Evolutionary conservation across 352 stramenopile genomes (phyloP), one percentile per base, ranked within the genome.

Genomic region (Halophytophthora batemanensis): DNA sequence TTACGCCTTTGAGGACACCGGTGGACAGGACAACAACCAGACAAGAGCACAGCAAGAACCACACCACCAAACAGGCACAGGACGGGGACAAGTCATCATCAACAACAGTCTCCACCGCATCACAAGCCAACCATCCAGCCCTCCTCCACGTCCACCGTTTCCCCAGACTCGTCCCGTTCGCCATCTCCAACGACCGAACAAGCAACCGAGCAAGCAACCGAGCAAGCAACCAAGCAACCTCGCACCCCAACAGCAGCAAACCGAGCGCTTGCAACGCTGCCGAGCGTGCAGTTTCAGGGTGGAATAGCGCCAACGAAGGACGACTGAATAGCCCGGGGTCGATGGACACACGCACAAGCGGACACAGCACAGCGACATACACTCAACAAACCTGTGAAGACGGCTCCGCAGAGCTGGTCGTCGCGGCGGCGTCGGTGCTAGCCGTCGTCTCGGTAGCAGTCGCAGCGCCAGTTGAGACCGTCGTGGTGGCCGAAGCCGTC

Each of bases 381-480:
- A 77, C 45, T 78, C 45, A 82, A 89, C 78, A 71, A 87, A 89
- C 78, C 78, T 89, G 69, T 59, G 65, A 48, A 52, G 63, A 45
- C 29, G 50, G 46, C 19, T 49, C 53, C 18, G 50, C 39, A 6
- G 43, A 36, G 28, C 52, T n/a, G 49, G 55, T 44, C 56, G 61
- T 59, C 36, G 56, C 56, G 34, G 64, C 60, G 38, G 23, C 31
- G 29, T 35, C 23, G 25, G 17, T 49, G 34, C 45, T 53, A 35
- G 37, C 39, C 15, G 45, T 41, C 25, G 25, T 31, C 25, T 31
- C 25, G 19, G 55, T 45, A 13, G 45, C 44, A 42, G 56, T 49
- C 45, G 59, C 59, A 34, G 59, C 45, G 35, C 31, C 45, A 11
- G 49, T 37, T 28, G 39, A 38, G n/a, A n/a, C n/a, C n/a, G n/a